Evolutionary conservation across 345 rosid species (phyloP).

Genomic region (Firmiana major): DNA sequence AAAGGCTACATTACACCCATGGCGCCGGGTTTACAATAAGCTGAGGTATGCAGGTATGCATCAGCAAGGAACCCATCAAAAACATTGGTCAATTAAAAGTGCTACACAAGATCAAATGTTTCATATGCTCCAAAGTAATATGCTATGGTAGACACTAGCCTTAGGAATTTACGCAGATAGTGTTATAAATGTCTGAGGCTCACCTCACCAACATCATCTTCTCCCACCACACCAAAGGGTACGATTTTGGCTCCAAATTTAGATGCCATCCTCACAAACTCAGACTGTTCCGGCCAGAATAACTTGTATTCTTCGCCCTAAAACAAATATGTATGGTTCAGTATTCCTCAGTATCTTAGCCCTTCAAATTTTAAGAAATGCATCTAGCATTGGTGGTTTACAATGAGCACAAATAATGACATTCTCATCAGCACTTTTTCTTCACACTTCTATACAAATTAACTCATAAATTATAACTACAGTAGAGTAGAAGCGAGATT

Average conservation of each 20-base stretch:
- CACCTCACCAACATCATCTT: conserved; percentile 70
- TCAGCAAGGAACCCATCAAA: neutral
- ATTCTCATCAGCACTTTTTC: neutral
- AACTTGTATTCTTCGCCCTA: conserved; percentile 80
- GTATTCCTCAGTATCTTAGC: neutral
- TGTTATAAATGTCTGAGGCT: conserved; percentile 17
- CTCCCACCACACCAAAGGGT: conserved; percentile 74
- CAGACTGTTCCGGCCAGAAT: conserved; percentile 72
- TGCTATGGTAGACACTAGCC: neutral
- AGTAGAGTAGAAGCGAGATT: neutral
- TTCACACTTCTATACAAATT: neutral
- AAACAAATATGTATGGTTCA: conserved; percentile 6
- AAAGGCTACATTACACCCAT: neutral
- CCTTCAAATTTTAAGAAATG: neutral
- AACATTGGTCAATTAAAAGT: neutral
- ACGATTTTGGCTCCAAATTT: conserved; percentile 75
- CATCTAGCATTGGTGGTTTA: neutral
- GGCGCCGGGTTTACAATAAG: neutral
- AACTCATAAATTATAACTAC: neutral
- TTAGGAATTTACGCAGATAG: neutral
- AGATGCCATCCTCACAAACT: conserved; percentile 82
- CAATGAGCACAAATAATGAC: neutral
- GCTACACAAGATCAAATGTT: neutral
- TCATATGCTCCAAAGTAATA: neutral
- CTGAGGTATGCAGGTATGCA: neutral